Evolutionary conservation across 768 basidiomycete genomes (phyloP), one percentile per base, ranked within the genome.

Genomic region (Mycena capillaripes): DNA sequence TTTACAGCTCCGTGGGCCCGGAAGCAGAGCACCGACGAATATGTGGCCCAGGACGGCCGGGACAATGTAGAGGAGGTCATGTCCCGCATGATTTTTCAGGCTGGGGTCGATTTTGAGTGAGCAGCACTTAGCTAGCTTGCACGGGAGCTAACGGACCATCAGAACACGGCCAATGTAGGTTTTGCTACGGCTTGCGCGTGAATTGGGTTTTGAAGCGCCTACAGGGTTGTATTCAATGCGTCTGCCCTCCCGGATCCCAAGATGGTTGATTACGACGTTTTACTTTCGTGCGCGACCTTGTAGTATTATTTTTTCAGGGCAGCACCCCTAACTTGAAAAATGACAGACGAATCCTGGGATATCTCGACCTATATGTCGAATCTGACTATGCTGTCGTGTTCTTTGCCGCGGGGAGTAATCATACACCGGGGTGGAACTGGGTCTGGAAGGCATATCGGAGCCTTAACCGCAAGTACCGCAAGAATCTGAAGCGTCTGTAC

Each of bases 371-470:
- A 17, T 95, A 95, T 80, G 95, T 96, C 71, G 95, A 96, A 79
- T 92, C 93, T 32, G 95, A 97, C 82, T 97, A 97, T 76, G 93
- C 93, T 3, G 91, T 96, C 25, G 89, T 96, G 5, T 95, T 96
- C 81, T 93, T 97, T 73, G 94, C 95, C 30, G 93, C 95, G 2
- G 95, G 94, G 29, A 89, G 89, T 9, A 86, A 84, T 71, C 85
- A 95, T 81, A 88, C 90, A 3, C 95, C 95, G 7, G 88, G 89
- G 29, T 96, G 94, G 94, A 94, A 91, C 74, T 97, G 95, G 95
- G 88, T 97, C 12, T 96, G 95, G 95, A 95, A 94, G 77, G 93
- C 94, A 0, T 96, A 96, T 80, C 87, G 94, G 27, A 92, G 92
- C 77, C 83, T 93, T 53, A 94, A 87, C 78, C 86, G 93, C 63